Conservation (phyloP, 2,329 filamentous ascomycete genomes). For the Penicillium verrucosum region DNA sequence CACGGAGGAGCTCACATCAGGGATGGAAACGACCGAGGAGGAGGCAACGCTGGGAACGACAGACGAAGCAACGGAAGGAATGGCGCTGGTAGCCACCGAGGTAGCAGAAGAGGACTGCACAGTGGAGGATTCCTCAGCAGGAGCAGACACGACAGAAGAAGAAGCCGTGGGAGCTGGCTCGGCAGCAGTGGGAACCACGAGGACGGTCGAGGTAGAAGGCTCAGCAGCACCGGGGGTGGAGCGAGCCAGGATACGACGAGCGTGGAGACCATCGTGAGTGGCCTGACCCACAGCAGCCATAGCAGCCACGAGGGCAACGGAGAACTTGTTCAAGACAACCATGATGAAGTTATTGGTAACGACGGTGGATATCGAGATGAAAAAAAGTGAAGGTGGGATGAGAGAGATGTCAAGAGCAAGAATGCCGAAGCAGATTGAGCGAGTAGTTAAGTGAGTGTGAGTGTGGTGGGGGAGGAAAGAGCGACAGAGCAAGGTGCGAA, state of each 20-base stretch:
- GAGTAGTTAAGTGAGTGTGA: background rate
- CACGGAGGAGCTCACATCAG: background rate
- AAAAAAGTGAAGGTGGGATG: conserved; percentile 9
- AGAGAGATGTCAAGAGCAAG: conserved; percentile 1
- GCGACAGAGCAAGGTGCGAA: conserved; percentile 26
- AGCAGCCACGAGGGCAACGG: conserved; percentile 35
- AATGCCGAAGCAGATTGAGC: background rate
- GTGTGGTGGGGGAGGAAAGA: conserved; percentile 1
- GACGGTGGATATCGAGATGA: background rate
- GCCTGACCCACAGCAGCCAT: conserved; percentile 38
- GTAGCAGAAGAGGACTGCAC: conserved; percentile 4
- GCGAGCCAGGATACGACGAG: conserved; percentile 23
- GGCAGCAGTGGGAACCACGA: conserved; percentile 20
- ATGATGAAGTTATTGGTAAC: conserved; percentile 27
- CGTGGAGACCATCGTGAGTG: conserved; percentile 25
- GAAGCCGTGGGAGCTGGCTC: background rate
- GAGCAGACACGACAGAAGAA: background rate
- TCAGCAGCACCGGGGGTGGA: conserved; percentile 11
- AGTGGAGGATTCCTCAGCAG: conserved; percentile 8
- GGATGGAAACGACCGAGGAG: background rate
- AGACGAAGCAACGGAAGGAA: conserved; percentile 12
- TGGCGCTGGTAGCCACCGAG: conserved; percentile 7
- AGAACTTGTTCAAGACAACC: conserved; percentile 37
- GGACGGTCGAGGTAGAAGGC: conserved; percentile 20
- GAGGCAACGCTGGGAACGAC: background rate